Base-by-base conservation (phyloP, 345 rosid genomes). In the Raphanus sativus region DNA sequence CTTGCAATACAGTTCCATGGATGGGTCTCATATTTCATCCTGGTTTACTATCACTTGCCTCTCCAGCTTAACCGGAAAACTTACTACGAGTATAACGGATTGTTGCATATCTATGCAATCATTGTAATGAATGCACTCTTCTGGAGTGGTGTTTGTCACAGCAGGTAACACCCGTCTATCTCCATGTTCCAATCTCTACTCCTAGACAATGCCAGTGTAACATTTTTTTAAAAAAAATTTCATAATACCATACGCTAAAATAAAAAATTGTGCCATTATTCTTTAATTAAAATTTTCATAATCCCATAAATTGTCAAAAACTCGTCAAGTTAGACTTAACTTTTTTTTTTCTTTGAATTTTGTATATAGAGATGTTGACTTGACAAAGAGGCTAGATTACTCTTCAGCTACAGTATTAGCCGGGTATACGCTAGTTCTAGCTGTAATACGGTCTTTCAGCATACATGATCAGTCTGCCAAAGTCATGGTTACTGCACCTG, bases 1-100 rank as follows among this genome's bases (percentile, higher is more conserved):
- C 94, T 94, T 62, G 84, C 91, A 0, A 80, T 91, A 69, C 97
- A 94, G 67, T 91, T 91, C 78, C 94, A 89, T 70, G 93, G 97
- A 62, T 94, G 91, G 97, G 81, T 94, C 67, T 91, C 97, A 12
- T 94, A 91, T 71, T 88, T 89, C 84, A 87, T 90, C 88, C 94
- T 90, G 29, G 71, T 89, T 45, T 86, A 91, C 83, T 90, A 94
- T 75, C 89, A 90, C 76, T 69, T 94, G 70, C 94, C 91, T 11
- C 63, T 90, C 81, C 86, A 87, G 64, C 75, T 85, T 69, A 85
- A 87, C 80, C 86, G 86, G 83, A 85, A 82, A 81, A 74, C 91
- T 13, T 89, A 83, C 77, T 94, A 87, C 62, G 94, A 90, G 63
- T 94, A 85, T 77, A 86, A 91, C 16, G 84, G 86, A 59, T 81